phyloP scores from a whole-genome alignment of 768 basidiomycete genomes.

The Rhodotorula kratochvilovae region DNA sequence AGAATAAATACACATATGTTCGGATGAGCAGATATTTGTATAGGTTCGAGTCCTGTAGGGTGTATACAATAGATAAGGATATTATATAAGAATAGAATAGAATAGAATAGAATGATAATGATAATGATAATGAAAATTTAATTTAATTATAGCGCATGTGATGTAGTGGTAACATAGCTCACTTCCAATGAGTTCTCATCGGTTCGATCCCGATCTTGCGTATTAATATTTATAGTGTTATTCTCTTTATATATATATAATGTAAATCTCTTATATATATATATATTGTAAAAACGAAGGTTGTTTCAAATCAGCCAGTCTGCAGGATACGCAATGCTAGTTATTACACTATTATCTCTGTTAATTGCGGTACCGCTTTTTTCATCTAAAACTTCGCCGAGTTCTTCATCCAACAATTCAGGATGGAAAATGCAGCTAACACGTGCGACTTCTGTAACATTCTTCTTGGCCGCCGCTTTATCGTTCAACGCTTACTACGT shows the following conservation, averaged over 20 bases:
- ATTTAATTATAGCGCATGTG: slow-evolving; percentile 22
- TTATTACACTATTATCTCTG: slow-evolving; percentile 40
- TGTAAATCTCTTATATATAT: slow-evolving; percentile 23
- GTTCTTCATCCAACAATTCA: slow-evolving; percentile 28
- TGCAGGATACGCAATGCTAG: slow-evolving; percentile 31
- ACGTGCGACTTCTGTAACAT: slow-evolving; percentile 37
- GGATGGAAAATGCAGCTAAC: slow-evolving; percentile 27
- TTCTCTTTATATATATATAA: slow-evolving; percentile 8
- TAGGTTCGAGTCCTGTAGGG: slow-evolving; percentile 19
- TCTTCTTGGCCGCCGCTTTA: slow-evolving; percentile 28
- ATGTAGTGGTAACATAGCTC: slow-evolving; percentile 39
- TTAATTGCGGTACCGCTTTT: slow-evolving; percentile 29
- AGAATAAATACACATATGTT: too few relatives aligned
- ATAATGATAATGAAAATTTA: too few relatives aligned
- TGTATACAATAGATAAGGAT: neutral
- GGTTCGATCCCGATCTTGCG: slow-evolving; percentile 2
- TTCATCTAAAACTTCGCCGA: slow-evolving; percentile 34
- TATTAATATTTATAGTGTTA: too few relatives aligned
- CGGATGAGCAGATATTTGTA: slow-evolving; percentile 29
- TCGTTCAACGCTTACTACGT: slow-evolving; percentile 26
- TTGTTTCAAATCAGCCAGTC: slow-evolving; percentile 16
- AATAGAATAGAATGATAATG: neutral
- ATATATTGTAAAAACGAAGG: slow-evolving; percentile 8
- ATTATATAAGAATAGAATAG: too few relatives aligned
- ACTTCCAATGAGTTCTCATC: slow-evolving; percentile 37